Percentiles rank a stretch among this genome's conserved stretches.
These are phyloP conservation scores for Poteriospumella lacustris DNA, from an alignment of 108 stramenopile species.

Conservation along the genomic window DNA sequence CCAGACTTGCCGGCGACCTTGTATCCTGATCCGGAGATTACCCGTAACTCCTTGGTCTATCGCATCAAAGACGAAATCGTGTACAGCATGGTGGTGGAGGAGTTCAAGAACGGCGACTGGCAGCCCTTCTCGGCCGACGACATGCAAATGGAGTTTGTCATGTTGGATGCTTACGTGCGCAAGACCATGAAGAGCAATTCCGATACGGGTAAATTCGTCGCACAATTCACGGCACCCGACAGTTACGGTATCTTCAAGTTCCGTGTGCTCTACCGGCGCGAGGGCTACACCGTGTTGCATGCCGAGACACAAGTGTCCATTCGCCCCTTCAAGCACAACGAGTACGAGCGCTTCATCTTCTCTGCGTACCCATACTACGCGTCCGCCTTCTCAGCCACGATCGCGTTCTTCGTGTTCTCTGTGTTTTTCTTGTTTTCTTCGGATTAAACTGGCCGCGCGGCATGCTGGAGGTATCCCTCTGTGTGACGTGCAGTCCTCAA, in stretches of 20 bases:
- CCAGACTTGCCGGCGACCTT: slow-evolving; percentile 47
- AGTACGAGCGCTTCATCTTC: slow-evolving; percentile 52
- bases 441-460: too few relatives aligned
- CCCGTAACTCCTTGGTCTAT: slow-evolving; percentile 56
- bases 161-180: slow-evolving; percentile 56
- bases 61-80: slow-evolving; percentile 55
- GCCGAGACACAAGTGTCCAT: slow-evolving; percentile 46
- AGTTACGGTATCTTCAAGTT: slow-evolving; percentile 57
- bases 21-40: slow-evolving; percentile 55
- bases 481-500: too few relatives aligned
- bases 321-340: slow-evolving; percentile 56
- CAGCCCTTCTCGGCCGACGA: slow-evolving; percentile 45
- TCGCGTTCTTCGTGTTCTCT: slow-evolving; percentile 42
- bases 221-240: slow-evolving; percentile 50
- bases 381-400: slow-evolving; percentile 37
- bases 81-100: slow-evolving; percentile 45
- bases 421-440: slow-evolving; percentile 38
- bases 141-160: slow-evolving; percentile 58
- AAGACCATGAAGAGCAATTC: slow-evolving; percentile 35
- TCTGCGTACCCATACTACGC: slow-evolving; percentile 54
- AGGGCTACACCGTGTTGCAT: slow-evolving; percentile 38
- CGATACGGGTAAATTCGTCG: slow-evolving; percentile 36
- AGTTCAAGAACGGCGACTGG: slow-evolving; percentile 48
- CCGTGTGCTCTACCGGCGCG: slow-evolving; percentile 47
- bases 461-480: too few relatives aligned